A percentile compares a stretch with the other conserved stretches of the same genome.
phyloP scores from a whole-genome alignment of 441 rosid species.

The Geranium incanum region DNA sequence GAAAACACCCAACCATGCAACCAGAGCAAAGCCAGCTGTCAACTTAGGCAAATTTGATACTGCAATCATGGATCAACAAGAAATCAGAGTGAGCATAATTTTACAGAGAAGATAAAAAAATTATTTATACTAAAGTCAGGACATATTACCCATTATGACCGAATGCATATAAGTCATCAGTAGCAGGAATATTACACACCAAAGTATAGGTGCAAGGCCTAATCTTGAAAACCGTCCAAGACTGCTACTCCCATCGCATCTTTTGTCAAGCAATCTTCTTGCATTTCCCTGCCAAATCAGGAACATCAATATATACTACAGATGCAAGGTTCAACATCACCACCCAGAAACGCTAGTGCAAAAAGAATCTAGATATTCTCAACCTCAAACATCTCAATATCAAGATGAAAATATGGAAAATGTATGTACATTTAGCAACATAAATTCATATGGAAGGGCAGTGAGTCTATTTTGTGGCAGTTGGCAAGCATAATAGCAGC shows the following conservation, averaged over 20 bases:
- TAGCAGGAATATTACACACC: constrained; percentile 57
- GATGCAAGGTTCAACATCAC: neutral
- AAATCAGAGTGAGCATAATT: constrained; percentile 3
- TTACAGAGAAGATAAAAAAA: constrained; percentile 13
- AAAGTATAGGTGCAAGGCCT: constrained; percentile 80
- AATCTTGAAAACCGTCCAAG: constrained; percentile 68
- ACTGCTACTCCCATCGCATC: constrained; percentile 55
- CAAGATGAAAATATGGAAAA: neutral
- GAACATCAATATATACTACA: constrained; percentile 8
- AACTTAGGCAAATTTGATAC: constrained; percentile 69
- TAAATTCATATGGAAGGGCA: neutral
- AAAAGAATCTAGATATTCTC: neutral
- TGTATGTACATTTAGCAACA: neutral
- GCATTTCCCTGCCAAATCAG: constrained; percentile 69
- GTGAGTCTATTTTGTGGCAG: neutral
- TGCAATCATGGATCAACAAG: constrained; percentile 30
- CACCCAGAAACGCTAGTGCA: neutral
- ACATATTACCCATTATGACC: constrained; percentile 52
- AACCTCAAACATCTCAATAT: neutral
- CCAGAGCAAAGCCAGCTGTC: constrained; percentile 63
- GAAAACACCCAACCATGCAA: constrained; percentile 84
- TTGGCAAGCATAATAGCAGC: neutral
- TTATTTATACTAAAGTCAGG: constrained; percentile 18
- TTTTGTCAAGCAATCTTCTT: constrained; percentile 66
- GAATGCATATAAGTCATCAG: constrained; percentile 56